Percentiles rank a stretch among this genome's conserved stretches.
Conservation (phyloP, 352 stramenopile genomes). For the Pythium sukuiense region DNA sequence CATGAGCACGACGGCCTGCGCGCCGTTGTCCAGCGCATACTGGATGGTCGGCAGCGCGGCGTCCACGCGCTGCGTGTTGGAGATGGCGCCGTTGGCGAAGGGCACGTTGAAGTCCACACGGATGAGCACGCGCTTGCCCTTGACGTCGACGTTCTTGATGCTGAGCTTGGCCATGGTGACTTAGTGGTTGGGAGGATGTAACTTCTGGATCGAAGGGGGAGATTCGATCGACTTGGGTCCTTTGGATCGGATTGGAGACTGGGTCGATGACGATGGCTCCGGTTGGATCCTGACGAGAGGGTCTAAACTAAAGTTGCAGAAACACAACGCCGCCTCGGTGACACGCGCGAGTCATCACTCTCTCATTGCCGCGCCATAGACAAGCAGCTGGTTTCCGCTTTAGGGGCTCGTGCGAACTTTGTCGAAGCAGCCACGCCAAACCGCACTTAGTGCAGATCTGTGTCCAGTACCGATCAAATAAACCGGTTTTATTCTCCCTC, state of each 20-base stretch:
- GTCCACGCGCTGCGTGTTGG: constrained; percentile 99
- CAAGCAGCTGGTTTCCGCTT: constrained; percentile 15
- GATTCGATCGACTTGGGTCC: constrained; percentile 7
- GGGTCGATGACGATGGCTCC: neutral
- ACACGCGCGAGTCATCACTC: constrained; percentile 31
- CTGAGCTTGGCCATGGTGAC: constrained; percentile 80
- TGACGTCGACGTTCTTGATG: constrained; percentile 93
- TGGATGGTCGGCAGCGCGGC: constrained; percentile 95
- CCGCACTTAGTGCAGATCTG: constrained; percentile 6
- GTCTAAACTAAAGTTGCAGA: constrained; percentile 24
- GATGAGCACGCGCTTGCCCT: constrained; percentile 98
- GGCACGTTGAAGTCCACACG: constrained; percentile 99
- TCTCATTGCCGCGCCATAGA: constrained; percentile 16
- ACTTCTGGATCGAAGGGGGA: neutral
- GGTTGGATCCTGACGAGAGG: constrained; percentile 19
- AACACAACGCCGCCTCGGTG: constrained; percentile 15
- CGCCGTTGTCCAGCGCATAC: constrained; percentile 96
- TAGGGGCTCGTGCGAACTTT: constrained; percentile 11
- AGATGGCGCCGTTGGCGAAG: constrained; percentile 94
- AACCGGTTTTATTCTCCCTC: constrained; percentile 6
- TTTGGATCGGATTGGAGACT: constrained; percentile 27
- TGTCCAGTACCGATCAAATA: constrained; percentile 20
- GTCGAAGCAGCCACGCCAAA: constrained; percentile 10
- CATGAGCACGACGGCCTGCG: constrained; percentile 97
- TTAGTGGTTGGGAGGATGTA: neutral